These are phyloP conservation scores for Megacollybia platyphylla DNA, from an alignment of 1,284 basidiomycete genomes.

Conservation along the genomic window DNA sequence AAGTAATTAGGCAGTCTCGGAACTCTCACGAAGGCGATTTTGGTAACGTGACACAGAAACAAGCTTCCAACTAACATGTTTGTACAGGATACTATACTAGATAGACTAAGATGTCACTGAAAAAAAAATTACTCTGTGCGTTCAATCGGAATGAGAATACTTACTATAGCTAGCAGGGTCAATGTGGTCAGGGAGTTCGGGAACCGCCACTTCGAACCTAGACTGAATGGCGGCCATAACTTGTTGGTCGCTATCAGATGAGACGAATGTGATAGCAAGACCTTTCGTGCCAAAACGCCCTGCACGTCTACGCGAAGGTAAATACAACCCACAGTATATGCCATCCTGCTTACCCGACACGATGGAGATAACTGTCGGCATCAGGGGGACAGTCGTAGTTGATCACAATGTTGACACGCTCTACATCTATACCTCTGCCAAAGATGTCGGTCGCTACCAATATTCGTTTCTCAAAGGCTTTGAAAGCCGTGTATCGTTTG, in stretches of 20 bases:
- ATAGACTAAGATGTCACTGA: constrained; percentile 9
- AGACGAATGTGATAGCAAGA: constrained; percentile 96
- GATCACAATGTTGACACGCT: constrained; percentile 94
- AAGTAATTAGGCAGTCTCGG: no score
- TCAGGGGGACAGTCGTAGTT: constrained; percentile 95
- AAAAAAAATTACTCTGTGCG: not conserved
- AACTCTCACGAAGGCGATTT: not conserved
- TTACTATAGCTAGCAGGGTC: constrained; percentile 81
- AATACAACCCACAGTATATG: not conserved
- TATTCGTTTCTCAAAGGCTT: constrained; percentile 98
- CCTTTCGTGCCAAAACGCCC: constrained; percentile 99
- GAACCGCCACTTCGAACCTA: constrained; percentile 87
- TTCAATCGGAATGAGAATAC: constrained; percentile 16
- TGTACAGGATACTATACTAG: not conserved
- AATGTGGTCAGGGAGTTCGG: constrained; percentile 87
- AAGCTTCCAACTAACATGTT: not conserved
- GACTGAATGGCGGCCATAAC: constrained; percentile 89
- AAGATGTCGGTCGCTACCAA: constrained; percentile 97
- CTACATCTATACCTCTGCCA: constrained; percentile 94
- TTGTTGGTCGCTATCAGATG: constrained; percentile 84
- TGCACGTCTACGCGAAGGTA: constrained; percentile 54
- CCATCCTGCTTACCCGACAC: constrained; percentile 69
- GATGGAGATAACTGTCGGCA: constrained; percentile 96
- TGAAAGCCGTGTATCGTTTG: constrained; percentile 96
- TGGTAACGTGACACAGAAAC: not conserved